phyloP scores from a whole-genome alignment of 306 rosid genomes.

The Pyrus pyrifolia region DNA sequence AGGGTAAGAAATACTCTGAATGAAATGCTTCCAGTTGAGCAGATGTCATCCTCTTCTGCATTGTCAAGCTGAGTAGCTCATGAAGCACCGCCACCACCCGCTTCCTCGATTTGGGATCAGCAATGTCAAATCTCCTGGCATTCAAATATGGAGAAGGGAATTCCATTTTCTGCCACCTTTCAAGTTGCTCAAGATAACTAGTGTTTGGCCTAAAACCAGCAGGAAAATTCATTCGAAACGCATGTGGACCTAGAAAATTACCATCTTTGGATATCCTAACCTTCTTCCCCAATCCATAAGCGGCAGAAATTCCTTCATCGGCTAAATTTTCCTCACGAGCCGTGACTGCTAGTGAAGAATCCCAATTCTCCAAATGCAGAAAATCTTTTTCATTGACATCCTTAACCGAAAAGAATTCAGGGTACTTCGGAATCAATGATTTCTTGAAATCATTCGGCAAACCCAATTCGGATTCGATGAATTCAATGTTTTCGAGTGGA shows the following conservation, averaged over 20 bases:
- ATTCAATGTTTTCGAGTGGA: constrained; percentile 49
- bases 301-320: constrained; percentile 26
- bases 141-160: constrained; percentile 84
- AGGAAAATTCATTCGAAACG: constrained; percentile 58
- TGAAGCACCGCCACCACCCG: constrained; percentile 70
- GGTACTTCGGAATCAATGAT: constrained; percentile 48
- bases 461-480: constrained; percentile 55
- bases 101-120: constrained; percentile 66
- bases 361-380: constrained; percentile 77
- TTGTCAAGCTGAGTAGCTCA: constrained; percentile 76
- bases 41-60: constrained; percentile 81
- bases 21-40: constrained; percentile 71
- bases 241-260: constrained; percentile 51
- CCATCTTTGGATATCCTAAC: constrained; percentile 68
- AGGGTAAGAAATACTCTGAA: constrained; percentile 64
- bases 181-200: constrained; percentile 54
- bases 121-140: constrained; percentile 62
- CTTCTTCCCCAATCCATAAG: constrained; percentile 24
- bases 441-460: constrained; percentile 42
- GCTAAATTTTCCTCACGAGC: constrained; percentile 45
- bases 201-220: constrained; percentile 66
- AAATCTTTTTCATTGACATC: constrained; percentile 36
- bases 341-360: constrained; percentile 56
- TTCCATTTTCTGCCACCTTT: constrained; percentile 77
- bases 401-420: constrained; percentile 51